Conservation (phyloP, 75 land plant species). For the Sequoia sempervirens region DNA sequence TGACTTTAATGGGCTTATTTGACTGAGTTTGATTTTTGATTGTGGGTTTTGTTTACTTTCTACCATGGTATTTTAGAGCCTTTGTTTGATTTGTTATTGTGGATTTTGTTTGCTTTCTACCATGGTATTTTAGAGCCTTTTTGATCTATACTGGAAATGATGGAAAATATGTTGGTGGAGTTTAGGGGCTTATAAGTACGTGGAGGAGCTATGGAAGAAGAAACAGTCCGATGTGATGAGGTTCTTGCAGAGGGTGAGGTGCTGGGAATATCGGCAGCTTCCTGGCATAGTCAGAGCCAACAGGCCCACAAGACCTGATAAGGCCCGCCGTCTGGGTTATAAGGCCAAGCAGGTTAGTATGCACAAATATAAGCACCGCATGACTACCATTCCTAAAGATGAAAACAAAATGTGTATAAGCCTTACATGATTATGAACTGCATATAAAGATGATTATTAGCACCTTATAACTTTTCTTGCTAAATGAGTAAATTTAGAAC, state of each 20-base stretch:
- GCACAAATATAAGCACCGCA: background rate
- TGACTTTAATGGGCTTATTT: no score
- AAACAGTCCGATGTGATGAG: constrained; percentile 81
- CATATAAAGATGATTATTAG: no score
- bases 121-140: background rate
- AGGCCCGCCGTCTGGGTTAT: constrained; percentile 64
- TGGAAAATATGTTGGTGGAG: background rate
- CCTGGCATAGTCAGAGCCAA: constrained; percentile 55
- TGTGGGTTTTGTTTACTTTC: no score
- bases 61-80: no score
- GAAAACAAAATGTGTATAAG: no score
- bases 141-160: background rate
- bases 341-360: constrained; percentile 60
- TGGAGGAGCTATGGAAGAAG: constrained; percentile 81
- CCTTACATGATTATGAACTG: no score
- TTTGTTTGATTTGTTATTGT: no score
- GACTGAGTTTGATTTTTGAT: no score
- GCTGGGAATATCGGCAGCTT: constrained; percentile 81
- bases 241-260: constrained; percentile 63
- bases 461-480: no score
- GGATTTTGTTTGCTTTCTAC: no score
- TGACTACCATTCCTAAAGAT: background rate
- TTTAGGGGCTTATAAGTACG: constrained; percentile 75
- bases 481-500: no score
- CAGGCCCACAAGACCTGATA: constrained; percentile 68